Evolutionary conservation across 495 filamentous ascomycete genomes (phyloP), one percentile per base, ranked within the genome.

Genomic region (Xylaria scruposa): DNA sequence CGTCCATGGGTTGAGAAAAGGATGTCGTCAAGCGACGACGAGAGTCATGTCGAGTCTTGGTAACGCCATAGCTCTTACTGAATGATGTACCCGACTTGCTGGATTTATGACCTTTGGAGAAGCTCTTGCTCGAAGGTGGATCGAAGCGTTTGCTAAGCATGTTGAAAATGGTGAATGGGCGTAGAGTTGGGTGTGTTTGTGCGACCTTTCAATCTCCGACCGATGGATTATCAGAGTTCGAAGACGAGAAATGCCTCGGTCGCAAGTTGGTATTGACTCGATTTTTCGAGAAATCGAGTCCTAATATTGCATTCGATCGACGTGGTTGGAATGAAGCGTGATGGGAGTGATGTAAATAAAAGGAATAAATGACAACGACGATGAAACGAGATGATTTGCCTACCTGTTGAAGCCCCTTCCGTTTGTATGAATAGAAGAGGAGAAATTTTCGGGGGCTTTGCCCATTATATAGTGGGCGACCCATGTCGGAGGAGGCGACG

Each of bases 1-100:
- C 76, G 12, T 74, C 74, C 49, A 69, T 31, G 5, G 70, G 68
- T 58, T 74, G 72, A 44, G 78, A 76, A 36, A 81, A 75, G 8
- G 81, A 72, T 9, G 83, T 83, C 53, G 78, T 78, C 21, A 84
- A 78, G 4, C 83, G 83, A 40, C 82, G 83, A 53, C 79, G 79
- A 56, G 79, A 70, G 19, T 85, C 84, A 73, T 83, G 79, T 26
- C 83, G 80, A 44, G 78, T 77, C 70, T 87, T 87, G 10, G 83
- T 81, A 19, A 87, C 73, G 12, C 85, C 85, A 19, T 81, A 72
- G 24, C 79, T 82, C 65, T 84, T 85, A 72, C 78, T 81, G 76
- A 85, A 83, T 2, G 84, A 86, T 15, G 84, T 78, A 72, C 66
- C 84, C 10, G 85, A 85, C 63, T 81, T 84, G 54, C 76, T 77